Evolutionary conservation across 2,329 filamentous ascomycete species (phyloP), one percentile per base, ranked within the genome.

Genomic region (Sporothrix sp.): DNA sequence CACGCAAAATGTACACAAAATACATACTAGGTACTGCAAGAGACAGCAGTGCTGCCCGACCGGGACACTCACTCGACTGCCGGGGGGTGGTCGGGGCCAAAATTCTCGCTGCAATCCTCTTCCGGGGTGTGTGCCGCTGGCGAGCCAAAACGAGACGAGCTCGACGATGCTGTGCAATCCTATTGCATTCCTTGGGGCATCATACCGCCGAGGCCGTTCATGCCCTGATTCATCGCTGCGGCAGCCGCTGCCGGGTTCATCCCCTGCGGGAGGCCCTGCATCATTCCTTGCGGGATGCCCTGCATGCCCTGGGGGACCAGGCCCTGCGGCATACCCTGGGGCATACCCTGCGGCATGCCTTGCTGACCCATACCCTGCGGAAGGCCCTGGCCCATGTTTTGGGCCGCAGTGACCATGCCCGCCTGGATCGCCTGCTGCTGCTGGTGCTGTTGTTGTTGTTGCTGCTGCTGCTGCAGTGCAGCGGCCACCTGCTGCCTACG

Each of bases 151-250:
- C n/a, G n/a, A n/a, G n/a, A n/a, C n/a, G n/a, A n/a, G n/a, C n/a
- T n/a, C n/a, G n/a, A n/a, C n/a, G n/a, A n/a, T 20, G 13, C 3
- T 7, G 20, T 7, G 16, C 28, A 33, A 36, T 32, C 25, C 52
- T 54, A 54, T 45, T 54, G 52, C 52, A 54, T 73, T 35, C 69
- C 71, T 57, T 74, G 71, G 18, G 70, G 70, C 72, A 75, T 75
- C 70, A 79, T 78, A 23, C 70, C 68, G 48, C 71, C 69, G 70
- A 78, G 76, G 7, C 71, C 71, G 43, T 47, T 56, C 52, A 56
- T 55, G 35, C 43, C 42, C 16, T 30, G 53, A 23, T 11, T 35
- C 51, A 55, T 55, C 7, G 20, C 51, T 30, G 36, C 37, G 1
- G 36, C 14, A 25, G 20, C 32, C n/a, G 11, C 14, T 11, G 42